Evolutionary conservation across 2,329 filamentous ascomycete species (phyloP), one percentile per base, ranked within the genome.

Genomic region (Pseudogymnoascus sp.): DNA sequence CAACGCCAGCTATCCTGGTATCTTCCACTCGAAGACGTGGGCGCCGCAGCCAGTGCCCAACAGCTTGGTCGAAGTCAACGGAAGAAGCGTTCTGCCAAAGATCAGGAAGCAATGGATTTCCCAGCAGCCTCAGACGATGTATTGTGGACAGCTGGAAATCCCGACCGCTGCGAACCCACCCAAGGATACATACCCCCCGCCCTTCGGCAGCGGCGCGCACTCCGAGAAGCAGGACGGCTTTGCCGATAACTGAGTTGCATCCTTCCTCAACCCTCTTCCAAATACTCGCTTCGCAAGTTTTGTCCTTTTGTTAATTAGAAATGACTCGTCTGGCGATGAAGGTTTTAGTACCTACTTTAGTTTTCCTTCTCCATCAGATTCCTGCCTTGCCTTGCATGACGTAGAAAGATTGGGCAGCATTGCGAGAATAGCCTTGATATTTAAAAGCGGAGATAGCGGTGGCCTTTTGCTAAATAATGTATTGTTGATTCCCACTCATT

Each of bases 1-100:
- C 60, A 81, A 81, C 67, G 67, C 74, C 60, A 78, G 76, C 6
- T 79, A 79, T 62, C 72, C 76, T 3, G 79, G 79, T 1, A 71
- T 75, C 60, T 74, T 74, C 65, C 69, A 69, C 38, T 62, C 66
- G 6, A 60, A 61, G n/a, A 67, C 65, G 5, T 73, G 66, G 64
- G 71, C 72, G 3, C 71, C 73, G 2, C 68, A 72, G 30, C 75
- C 74, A 4, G 71, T 72, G 3, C 74, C 75, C 1, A 71, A 77
- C 58, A 67, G 63, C 4, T 45, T 66, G 14, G 67, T 71, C 8
- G 61, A 63, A 4, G 35, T 64, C 5, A 72, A 69, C 23, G 70
- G 70, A 7, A 66, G 74, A 3, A 70, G 67, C 2, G 71, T 71
- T 7, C 61, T 75, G 7, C 69, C 69, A 5, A 60, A 60, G 5